These are phyloP conservation scores for Boechera divaricarpa DNA, from an alignment of 345 rosid genomes.

Conservation along the genomic window DNA sequence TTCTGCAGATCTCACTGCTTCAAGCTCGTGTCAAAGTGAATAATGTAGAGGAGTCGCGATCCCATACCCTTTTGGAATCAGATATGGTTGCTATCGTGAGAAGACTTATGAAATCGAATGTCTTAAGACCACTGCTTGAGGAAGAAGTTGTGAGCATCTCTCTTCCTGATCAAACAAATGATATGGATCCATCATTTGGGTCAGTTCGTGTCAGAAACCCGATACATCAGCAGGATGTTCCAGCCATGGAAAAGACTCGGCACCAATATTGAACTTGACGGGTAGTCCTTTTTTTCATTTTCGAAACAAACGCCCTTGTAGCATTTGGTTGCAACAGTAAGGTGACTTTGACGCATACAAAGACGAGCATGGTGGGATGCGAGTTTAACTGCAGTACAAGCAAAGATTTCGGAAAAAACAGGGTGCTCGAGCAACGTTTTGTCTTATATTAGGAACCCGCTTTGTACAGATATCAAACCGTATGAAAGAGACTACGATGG, in stretches of 20 bases:
- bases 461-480: neutral
- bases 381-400: constrained; percentile 37
- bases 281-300: constrained; percentile 27
- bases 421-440: neutral
- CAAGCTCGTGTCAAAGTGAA: constrained; percentile 23
- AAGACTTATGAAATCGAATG: constrained; percentile 33
- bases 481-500: constrained; percentile 42
- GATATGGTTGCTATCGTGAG: constrained; percentile 33
- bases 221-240: constrained; percentile 18
- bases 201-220: neutral
- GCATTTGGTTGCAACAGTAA: constrained; percentile 49
- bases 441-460: neutral
- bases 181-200: neutral
- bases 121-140: constrained; percentile 1
- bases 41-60: constrained; percentile 48
- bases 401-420: neutral
- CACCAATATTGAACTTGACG: constrained; percentile 10
- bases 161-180: neutral
- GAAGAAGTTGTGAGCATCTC: constrained; percentile 39
- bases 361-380: constrained; percentile 39
- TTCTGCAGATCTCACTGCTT: constrained; percentile 12
- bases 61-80: constrained; percentile 54
- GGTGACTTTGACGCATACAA: neutral
- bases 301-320: constrained; percentile 23
- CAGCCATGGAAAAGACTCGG: neutral